These are phyloP conservation scores for Penicillium cinerascens DNA, from an alignment of 495 filamentous ascomycete species.

Conservation along the genomic window DNA sequence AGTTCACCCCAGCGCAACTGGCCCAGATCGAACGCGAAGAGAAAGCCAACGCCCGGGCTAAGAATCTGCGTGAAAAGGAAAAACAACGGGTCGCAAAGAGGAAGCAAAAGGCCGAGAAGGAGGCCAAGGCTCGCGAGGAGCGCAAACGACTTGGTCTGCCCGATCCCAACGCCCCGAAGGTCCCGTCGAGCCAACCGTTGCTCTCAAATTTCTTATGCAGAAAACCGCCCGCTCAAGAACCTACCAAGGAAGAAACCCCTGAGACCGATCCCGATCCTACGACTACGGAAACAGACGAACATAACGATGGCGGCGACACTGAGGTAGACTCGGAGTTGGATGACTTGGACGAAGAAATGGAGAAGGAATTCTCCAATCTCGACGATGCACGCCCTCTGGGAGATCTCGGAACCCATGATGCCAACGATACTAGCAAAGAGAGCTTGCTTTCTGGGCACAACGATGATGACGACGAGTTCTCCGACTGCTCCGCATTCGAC, in stretches of 20 bases:
- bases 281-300: conserved; percentile 4
- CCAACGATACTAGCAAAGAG: neutral
- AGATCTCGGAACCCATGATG: neutral
- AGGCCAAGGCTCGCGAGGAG: conserved; percentile 40
- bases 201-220: conserved; percentile 41
- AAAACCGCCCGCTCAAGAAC: neutral
- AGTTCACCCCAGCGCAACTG: conserved; percentile 41
- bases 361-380: conserved; percentile 10
- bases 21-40: conserved; percentile 45
- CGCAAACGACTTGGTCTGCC: conserved; percentile 40
- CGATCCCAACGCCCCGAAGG: conserved; percentile 36
- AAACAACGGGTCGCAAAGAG: conserved; percentile 37
- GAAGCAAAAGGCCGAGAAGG: conserved; percentile 46
- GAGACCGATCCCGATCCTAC: neutral
- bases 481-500: conserved; percentile 40
- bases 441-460: conserved; percentile 14
- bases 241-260: neutral
- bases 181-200: conserved; percentile 47
- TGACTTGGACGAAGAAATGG: conserved; percentile 17
- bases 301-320: conserved; percentile 15
- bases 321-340: conserved; percentile 24
- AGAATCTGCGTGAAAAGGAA: conserved; percentile 42
- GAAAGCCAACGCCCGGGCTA: conserved; percentile 36
- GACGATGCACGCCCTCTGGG: conserved; percentile 5
- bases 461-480: conserved; percentile 42